phyloP scores from a whole-genome alignment of 208 protist genomes.

The Angomonas desouzai region DNA sequence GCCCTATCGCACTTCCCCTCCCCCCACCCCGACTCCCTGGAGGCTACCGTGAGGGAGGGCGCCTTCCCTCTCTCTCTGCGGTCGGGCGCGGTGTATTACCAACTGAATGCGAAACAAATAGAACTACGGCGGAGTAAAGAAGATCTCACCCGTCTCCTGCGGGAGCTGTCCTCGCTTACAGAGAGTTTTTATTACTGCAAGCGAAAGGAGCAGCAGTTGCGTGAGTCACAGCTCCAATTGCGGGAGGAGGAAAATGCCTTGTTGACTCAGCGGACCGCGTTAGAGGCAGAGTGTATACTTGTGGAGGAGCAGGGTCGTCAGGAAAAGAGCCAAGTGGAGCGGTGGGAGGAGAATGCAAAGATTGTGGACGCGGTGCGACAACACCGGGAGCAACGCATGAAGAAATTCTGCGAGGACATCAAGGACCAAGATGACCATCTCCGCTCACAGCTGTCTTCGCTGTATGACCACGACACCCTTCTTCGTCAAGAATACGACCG shows the following conservation, averaged over 20 bases:
- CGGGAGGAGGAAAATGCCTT: background rate
- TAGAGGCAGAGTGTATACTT: background rate
- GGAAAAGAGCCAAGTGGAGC: background rate
- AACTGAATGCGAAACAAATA: background rate
- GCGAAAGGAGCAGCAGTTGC: background rate
- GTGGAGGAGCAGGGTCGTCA: background rate
- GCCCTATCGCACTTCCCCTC: background rate
- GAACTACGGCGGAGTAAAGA: background rate
- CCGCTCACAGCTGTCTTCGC: background rate
- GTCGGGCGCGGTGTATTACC: background rate
- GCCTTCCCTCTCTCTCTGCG: background rate
- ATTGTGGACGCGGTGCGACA: background rate
- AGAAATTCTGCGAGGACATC: background rate
- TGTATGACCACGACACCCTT: background rate
- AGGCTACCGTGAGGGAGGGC: background rate
- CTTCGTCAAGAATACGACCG: background rate
- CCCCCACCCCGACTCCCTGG: background rate
- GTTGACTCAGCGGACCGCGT: background rate
- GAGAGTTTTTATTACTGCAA: background rate
- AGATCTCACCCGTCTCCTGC: background rate
- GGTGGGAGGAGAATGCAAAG: background rate
- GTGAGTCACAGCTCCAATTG: background rate
- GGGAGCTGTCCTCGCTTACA: background rate
- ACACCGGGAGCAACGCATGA: background rate
- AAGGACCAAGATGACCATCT: background rate